These are phyloP conservation scores for Pouteria campechiana DNA, from an alignment of 179 eudicot genomes.

Conservation along the genomic window DNA sequence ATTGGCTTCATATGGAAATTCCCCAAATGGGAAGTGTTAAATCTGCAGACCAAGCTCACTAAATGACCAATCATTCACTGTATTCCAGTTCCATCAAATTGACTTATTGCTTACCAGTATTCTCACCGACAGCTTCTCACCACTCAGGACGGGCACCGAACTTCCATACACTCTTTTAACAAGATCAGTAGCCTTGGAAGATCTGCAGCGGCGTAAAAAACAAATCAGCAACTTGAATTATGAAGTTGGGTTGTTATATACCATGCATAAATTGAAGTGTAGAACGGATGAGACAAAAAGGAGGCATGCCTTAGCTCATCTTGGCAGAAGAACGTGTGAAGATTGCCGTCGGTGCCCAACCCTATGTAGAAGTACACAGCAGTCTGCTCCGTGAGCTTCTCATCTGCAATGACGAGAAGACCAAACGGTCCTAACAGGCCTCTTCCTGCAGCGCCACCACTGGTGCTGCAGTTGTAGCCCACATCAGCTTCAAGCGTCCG, in stretches of 20 bases:
- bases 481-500: constrained; percentile 30
- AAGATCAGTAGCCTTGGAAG: constrained; percentile 48
- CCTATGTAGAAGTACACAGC: constrained; percentile 76
- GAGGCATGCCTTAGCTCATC: constrained; percentile 51
- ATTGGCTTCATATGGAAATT: too few species aligned
- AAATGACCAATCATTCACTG: too few species aligned
- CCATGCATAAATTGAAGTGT: too few species aligned
- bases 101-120: constrained; percentile 34
- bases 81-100: neutral
- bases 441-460: constrained; percentile 34
- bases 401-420: constrained; percentile 62
- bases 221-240: neutral
- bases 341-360: constrained; percentile 51
- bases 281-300: too few species aligned
- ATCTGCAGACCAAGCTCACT: too few species aligned
- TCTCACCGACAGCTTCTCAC: constrained; percentile 49
- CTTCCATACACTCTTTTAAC: constrained; percentile 42
- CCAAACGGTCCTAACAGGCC: constrained; percentile 83
- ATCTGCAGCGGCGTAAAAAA: constrained; percentile 20
- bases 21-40: too few species aligned
- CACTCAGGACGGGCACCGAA: constrained; percentile 45
- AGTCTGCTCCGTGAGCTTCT: constrained; percentile 51
- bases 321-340: constrained; percentile 55
- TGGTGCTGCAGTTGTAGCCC: constrained; percentile 46
- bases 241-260: too few species aligned